Evolutionary conservation across 208 protist genomes (phyloP).

Genomic region (Wallacemonas sp.): DNA sequence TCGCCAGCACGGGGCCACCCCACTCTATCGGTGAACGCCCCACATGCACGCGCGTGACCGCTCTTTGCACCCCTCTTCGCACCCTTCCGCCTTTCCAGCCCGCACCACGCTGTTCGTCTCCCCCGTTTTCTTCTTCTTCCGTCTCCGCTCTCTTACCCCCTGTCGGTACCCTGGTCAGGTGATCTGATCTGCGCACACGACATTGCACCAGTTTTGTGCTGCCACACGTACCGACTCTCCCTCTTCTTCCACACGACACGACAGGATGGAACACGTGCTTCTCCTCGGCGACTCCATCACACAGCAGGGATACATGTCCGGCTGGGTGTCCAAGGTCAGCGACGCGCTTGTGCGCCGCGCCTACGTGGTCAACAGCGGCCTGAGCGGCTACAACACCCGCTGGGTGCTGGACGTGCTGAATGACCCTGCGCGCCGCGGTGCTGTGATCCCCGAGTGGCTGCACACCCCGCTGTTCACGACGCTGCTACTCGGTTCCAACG

Average conservation of each 20-base stretch:
- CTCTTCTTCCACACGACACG: not conserved
- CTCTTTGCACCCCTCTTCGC: no score
- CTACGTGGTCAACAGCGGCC: constrained; percentile 47
- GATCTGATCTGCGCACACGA: no score
- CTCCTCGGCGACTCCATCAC: constrained; percentile 61
- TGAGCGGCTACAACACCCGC: constrained; percentile 66
- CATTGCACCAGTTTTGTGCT: not conserved
- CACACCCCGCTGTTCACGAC: constrained; percentile 43
- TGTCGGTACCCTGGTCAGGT: constrained; percentile 10
- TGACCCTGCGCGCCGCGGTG: constrained; percentile 13
- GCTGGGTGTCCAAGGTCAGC: constrained; percentile 41
- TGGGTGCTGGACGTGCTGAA: constrained; percentile 37
- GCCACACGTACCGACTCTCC: not conserved
- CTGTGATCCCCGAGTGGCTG: constrained; percentile 24
- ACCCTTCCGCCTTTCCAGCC: no score
- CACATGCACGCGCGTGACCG: no score
- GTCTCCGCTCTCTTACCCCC: constrained; percentile 5
- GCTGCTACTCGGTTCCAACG: constrained; percentile 48
- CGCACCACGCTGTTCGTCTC: constrained; percentile 6
- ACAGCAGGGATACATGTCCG: constrained; percentile 34
- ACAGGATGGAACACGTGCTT: constrained; percentile 31
- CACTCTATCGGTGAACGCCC: no score
- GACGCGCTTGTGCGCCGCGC: constrained; percentile 43
- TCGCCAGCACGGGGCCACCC: no score
- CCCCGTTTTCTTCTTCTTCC: not conserved